Evolutionary conservation across 2,329 filamentous ascomycete species (phyloP).

Genomic region (Sclerotinia borealis): DNA sequence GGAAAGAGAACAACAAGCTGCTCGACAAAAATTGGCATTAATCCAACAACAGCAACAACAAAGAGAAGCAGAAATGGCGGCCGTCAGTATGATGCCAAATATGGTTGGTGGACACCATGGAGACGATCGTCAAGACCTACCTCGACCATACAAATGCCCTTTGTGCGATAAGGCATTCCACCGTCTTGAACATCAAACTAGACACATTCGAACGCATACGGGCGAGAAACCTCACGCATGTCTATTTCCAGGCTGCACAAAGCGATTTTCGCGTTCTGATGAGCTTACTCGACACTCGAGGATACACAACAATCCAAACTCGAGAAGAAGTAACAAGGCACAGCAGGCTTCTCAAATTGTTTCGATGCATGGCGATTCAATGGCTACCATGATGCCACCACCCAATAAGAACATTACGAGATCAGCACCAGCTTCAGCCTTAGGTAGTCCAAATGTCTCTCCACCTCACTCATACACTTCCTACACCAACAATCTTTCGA

Average conservation of each 20-base stretch:
- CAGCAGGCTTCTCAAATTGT: constrained; percentile 42
- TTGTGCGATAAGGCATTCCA: constrained; percentile 98
- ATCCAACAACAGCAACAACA: constrained; percentile 30
- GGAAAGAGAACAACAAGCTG: constrained; percentile 32
- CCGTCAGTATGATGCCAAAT: constrained; percentile 37
- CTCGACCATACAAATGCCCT: constrained; percentile 95
- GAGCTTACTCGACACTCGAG: constrained; percentile 94
- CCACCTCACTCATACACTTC: constrained; percentile 83
- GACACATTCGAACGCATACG: constrained; percentile 93
- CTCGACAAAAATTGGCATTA: constrained; percentile 29
- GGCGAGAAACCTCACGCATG: constrained; percentile 98
- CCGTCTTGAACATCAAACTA: constrained; percentile 86
- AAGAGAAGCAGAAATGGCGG: constrained; percentile 45
- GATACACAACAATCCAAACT: constrained; percentile 99
- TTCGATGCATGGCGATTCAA: constrained; percentile 45
- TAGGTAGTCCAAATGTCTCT: constrained; percentile 92
- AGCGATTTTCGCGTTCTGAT: constrained; percentile 93
- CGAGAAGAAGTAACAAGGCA: constrained; percentile 83
- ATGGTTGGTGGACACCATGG: constrained; percentile 32
- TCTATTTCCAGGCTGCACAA: constrained; percentile 91
- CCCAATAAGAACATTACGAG: constrained; percentile 76
- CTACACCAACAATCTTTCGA: constrained; percentile 48
- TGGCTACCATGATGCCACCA: constrained; percentile 69
- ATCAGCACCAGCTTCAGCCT: constrained; percentile 79
- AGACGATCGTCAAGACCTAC: constrained; percentile 58